Base-by-base conservation (phyloP, 2,329 filamentous ascomycete genomes). In the Sarocladium kiliense region DNA sequence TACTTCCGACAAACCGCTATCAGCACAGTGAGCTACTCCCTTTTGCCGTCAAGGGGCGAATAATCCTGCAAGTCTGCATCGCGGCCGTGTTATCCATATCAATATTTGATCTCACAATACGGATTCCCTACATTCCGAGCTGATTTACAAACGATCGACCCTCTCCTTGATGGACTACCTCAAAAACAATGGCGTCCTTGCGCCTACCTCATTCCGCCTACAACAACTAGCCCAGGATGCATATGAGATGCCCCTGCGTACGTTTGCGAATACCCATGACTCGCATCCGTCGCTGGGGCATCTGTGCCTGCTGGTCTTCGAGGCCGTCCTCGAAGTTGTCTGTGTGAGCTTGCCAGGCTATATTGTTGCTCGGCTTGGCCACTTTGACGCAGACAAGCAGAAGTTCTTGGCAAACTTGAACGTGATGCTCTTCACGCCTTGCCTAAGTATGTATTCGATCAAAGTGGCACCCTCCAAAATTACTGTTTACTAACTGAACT, bases 401-500 rank as follows among this genome's bases (percentile, higher is more conserved):
- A 97, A 97, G 72, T 95, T 99, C 67, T 79, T 97, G 53, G 93
- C 94, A 54, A 97, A 99, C 67, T 79, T 99, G 62, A 99, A 99
- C 70, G 91, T 97, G 57, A 89, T 89, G 75, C 80, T 99, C 41
- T 99, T 99, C 72, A 99, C 94, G 27, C 94, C 94, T 61, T 97
- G 94, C 70, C 84, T 99, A 60, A 95, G 90, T 95, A 84, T 59
- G 86, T 73, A 4, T 44, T 23, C 7, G 21, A 11, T 18, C 18
- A 4, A 44, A 21, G 11, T 23, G 3, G 14, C 39, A 4, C 39
- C 23, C 23, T 11, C 14, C 9, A 11, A 21, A 14, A 7, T 23
- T 18, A 6, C 3, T 23, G 10, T 16, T 23, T 41, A 27, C 34
- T 54, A n/a, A 54, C 34, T 26, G 14, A 11, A 26, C 23, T 9